Base-by-base conservation (phyloP, 2,329 filamentous ascomycete genomes). In the Tolypocladium endophyticum region DNA sequence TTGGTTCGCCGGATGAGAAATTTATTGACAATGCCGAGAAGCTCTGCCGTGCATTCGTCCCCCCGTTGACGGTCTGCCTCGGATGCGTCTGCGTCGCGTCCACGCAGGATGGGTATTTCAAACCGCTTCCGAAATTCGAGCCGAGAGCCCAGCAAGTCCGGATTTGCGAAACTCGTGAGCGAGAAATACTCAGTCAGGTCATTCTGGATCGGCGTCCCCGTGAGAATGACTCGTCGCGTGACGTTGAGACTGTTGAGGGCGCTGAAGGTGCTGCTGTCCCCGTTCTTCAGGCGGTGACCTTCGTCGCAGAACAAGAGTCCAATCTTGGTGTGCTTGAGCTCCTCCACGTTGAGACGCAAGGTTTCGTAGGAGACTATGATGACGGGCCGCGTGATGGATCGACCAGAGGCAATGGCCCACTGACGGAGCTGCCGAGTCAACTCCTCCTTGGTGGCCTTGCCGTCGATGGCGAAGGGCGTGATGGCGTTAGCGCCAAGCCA, bases 301-400 rank as follows among this genome's bases (percentile, higher is more conserved):
- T 99, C 94, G 66, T 99, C 94, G 68, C 94, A 97, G 41, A 99
- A 84, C 74, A 99, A 85, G 6, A 99, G 77, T 6, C 94, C 94
- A 62, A 99, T 97, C 25, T 90, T 87, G 1, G 90, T 92, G 68
- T 94, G 87, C 68, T 89, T 93, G 58, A 99, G 82, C 72, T 96
- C 90, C 45, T 95, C 90, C 18, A 91, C 89, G 67, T 99, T 94
- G 58, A 97, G 78, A 59, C 94, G 88, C 20, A 99, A 80, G 0
- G 94, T 97, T 73, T 99, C 94, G 70, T 99, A 99, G 0, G 94
- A 99, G 50, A 99, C 92, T 61, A 99, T 99, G 58, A 99, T 88
- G 41, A 97, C 92, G 0, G 94, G 94, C 41, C 94, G 82, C 3
- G 92, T 94, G 28, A 99, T 87, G 16, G 91, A 81, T 56, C 95